These are phyloP conservation scores for Trametopsis cervina DNA, from an alignment of 768 basidiomycete species.

Conservation along the genomic window DNA sequence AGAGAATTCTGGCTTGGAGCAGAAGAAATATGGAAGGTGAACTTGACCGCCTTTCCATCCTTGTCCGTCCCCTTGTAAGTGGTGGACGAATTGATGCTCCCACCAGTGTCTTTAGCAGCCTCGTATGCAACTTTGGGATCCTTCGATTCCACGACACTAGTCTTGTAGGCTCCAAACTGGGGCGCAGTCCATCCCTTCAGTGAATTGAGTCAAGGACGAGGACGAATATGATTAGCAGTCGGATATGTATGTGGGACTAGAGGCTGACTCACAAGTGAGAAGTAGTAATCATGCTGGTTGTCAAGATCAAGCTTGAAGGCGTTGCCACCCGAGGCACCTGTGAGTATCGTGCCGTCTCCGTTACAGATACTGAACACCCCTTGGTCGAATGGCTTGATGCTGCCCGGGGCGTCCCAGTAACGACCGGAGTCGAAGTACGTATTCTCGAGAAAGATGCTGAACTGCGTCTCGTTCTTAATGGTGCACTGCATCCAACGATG, in stretches of 20 bases:
- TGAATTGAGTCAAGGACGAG: no score
- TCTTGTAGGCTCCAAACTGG: neutral
- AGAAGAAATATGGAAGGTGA: constrained; percentile 4
- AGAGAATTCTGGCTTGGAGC: neutral
- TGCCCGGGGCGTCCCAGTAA: constrained; percentile 2
- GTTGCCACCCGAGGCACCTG: constrained; percentile 4
- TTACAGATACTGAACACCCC: constrained; percentile 3
- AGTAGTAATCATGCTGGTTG: neutral
- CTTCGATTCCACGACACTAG: neutral
- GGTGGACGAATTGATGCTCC: neutral
- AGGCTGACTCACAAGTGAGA: constrained; percentile 1
- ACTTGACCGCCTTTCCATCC: neutral
- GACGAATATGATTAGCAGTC: neutral
- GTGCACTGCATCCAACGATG: constrained; percentile 4
- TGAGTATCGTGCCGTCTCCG: neutral
- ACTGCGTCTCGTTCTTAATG: constrained; percentile 7
- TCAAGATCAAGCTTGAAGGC: constrained; percentile 3
- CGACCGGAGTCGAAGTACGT: constrained; percentile 5
- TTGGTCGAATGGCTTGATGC: constrained; percentile 1
- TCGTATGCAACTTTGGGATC: constrained; percentile 2
- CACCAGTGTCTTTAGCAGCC: neutral
- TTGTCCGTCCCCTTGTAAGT: constrained; percentile 4
- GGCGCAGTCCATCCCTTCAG: constrained; percentile 11
- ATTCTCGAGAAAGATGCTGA: neutral
- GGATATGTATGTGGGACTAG: neutral